Evolutionary conservation across 352 stramenopile species (phyloP).

Genomic region (Halophytophthora batemanensis): DNA sequence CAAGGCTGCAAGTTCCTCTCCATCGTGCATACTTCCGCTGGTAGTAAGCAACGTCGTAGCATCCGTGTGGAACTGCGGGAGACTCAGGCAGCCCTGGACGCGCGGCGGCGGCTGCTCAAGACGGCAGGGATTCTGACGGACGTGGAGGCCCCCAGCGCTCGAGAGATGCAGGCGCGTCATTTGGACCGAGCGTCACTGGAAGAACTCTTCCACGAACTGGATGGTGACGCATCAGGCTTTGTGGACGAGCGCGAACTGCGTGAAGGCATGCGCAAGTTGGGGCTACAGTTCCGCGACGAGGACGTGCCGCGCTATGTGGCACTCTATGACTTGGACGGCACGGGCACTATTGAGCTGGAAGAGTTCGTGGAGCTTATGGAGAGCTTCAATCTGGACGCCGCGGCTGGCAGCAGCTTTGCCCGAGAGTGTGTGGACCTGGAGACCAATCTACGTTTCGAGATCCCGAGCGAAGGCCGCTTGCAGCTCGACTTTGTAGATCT

Average conservation of each 20-base stretch:
- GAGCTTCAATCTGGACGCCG: slow-evolving; percentile 55
- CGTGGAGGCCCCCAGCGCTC: slow-evolving; percentile 14
- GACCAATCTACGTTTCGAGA: slow-evolving; percentile 54
- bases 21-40: slow-evolving; percentile 42
- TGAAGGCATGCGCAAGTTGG: slow-evolving; percentile 46
- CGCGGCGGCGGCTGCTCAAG: slow-evolving; percentile 51
- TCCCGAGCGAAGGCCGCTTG: slow-evolving; percentile 55
- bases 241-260: slow-evolving; percentile 62
- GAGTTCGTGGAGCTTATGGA: slow-evolving; percentile 79
- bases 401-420: slow-evolving; percentile 29
- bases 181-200: slow-evolving; percentile 50
- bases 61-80: slow-evolving; percentile 71
- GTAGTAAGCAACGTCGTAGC: slow-evolving; percentile 40
- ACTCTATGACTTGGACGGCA: slow-evolving; percentile 72
- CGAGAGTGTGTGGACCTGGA: slow-evolving; percentile 64
- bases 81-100: slow-evolving; percentile 30
- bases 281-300: slow-evolving; percentile 51
- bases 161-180: slow-evolving; percentile 21
- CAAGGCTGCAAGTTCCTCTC: slow-evolving; percentile 83
- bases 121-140: slow-evolving; percentile 65
- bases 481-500: slow-evolving; percentile 75
- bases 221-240: slow-evolving; percentile 62
- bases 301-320: slow-evolving; percentile 63
- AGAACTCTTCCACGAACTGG: slow-evolving; percentile 59
- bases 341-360: slow-evolving; percentile 68